Evolutionary conservation across 2,329 filamentous ascomycete species (phyloP).

Genomic region (Sporothrix globosa): DNA sequence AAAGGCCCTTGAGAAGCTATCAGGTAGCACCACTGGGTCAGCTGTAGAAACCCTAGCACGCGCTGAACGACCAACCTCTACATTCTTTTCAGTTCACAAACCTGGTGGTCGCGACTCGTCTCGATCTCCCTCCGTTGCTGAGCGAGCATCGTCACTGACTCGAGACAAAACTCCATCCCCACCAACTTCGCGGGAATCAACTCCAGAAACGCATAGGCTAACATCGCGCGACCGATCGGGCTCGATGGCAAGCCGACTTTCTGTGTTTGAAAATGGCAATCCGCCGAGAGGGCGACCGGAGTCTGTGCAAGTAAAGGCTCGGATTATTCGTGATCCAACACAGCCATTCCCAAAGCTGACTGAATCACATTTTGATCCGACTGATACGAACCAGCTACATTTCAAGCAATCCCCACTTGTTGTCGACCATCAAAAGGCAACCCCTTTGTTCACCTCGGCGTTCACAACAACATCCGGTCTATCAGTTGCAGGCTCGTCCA

Average conservation of each 20-base stretch:
- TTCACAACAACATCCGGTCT: slow-evolving; percentile 28
- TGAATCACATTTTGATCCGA: slow-evolving; percentile 48
- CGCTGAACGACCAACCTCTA: slow-evolving; percentile 53
- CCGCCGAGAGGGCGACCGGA: slow-evolving; percentile 61
- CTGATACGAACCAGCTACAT: slow-evolving; percentile 54
- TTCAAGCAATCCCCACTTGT: slow-evolving; percentile 63
- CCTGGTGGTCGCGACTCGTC: slow-evolving; percentile 47
- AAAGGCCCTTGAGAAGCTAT: slow-evolving; percentile 84
- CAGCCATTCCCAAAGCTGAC: slow-evolving; percentile 49
- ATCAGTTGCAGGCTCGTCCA: slow-evolving; percentile 20
- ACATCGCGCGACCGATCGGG: slow-evolving; percentile 53
- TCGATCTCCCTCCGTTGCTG: slow-evolving; percentile 52
- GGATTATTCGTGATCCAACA: slow-evolving; percentile 71
- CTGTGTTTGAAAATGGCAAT: slow-evolving; percentile 57
- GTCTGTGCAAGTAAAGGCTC: slow-evolving; percentile 85
- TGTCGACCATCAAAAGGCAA: slow-evolving; percentile 58
- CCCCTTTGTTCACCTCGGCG: slow-evolving; percentile 40
- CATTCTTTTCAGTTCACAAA: slow-evolving; percentile 64
- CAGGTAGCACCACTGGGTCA: slow-evolving; percentile 48
- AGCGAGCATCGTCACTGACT: slow-evolving; percentile 49
- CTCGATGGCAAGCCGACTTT: slow-evolving; percentile 60
- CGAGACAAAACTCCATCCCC: slow-evolving; percentile 45
- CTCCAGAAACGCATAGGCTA: slow-evolving; percentile 49
- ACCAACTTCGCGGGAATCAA: slow-evolving; percentile 51
- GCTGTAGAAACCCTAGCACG: slow-evolving; percentile 32